Conservation (phyloP, 441 rosid genomes). For the Populus hybrid region DNA sequence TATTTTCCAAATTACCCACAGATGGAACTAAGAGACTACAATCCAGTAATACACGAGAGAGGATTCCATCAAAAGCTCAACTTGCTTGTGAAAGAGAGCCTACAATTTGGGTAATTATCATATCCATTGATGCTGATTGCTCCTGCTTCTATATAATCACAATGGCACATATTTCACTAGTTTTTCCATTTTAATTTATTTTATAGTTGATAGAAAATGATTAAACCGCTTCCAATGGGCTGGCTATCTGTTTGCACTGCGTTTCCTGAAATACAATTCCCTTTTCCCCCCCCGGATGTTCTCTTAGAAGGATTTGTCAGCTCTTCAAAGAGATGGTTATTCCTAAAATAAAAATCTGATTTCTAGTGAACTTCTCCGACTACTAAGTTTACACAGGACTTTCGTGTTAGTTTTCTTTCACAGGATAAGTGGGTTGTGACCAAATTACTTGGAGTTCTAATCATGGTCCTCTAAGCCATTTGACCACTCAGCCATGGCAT, state of each 20-base stretch:
- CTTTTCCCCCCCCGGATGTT: too few relatives aligned
- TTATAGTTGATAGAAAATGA: background rate
- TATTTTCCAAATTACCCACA: conserved; percentile 27
- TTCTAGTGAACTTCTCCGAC: background rate
- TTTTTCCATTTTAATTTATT: background rate
- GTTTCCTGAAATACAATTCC: too few relatives aligned
- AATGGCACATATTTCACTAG: background rate
- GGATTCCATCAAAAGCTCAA: conserved; percentile 81
- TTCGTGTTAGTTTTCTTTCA: background rate
- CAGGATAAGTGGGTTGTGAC: background rate
- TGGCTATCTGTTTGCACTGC: too few relatives aligned
- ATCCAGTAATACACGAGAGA: conserved; percentile 71
- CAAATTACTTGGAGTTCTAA: background rate
- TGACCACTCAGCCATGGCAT: background rate
- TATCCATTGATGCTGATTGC: conserved; percentile 17
- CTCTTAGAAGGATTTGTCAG: too few relatives aligned
- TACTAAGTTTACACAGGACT: background rate
- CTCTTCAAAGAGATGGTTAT: background rate
- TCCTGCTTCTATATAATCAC: background rate
- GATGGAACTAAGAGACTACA: conserved; percentile 70
- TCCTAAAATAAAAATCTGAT: background rate
- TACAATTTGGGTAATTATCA: conserved; percentile 61
- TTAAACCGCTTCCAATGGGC: too few relatives aligned
- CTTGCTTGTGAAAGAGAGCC: conserved; percentile 64
- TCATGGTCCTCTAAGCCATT: background rate